Evolutionary conservation across 2,329 filamentous ascomycete species (phyloP).

Genomic region (Grosmannia huntii): DNA sequence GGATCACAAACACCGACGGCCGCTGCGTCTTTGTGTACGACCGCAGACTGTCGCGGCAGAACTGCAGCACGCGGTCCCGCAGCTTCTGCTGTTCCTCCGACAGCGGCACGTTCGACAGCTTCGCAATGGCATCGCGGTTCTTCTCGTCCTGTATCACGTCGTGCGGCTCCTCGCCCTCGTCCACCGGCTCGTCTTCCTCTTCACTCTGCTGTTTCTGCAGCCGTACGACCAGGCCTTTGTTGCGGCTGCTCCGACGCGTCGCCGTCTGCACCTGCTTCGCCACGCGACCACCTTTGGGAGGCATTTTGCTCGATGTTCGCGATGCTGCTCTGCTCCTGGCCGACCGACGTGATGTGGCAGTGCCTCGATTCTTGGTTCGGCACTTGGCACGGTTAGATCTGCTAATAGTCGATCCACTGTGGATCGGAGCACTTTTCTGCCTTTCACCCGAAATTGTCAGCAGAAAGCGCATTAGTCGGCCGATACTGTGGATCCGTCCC

Average conservation of each 20-base stretch:
- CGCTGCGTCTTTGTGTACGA: not conserved
- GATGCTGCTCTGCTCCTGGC: no score
- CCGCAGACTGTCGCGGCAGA: constrained; percentile 2
- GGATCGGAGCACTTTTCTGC: not conserved
- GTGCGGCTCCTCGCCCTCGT: not conserved
- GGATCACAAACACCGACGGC: constrained; percentile 4
- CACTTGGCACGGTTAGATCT: not conserved
- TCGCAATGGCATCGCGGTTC: constrained; percentile 3
- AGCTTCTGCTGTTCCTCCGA: constrained; percentile 4
- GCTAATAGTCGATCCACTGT: not conserved
- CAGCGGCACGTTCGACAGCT: constrained; percentile 4
- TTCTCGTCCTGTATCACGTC: not conserved
- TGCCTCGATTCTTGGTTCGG: not conserved
- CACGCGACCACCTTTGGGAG: constrained; percentile 1
- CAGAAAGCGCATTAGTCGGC: not conserved
- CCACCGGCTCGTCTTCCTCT: not conserved
- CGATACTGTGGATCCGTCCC: not conserved
- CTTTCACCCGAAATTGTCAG: not conserved
- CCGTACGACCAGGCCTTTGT: not conserved
- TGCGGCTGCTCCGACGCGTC: constrained; percentile 1
- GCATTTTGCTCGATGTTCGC: not conserved
- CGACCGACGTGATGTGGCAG: not conserved
- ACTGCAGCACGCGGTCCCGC: constrained; percentile 2
- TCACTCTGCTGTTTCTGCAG: not conserved
- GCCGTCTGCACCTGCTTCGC: constrained; percentile 3